Percentiles rank a stretch among this genome's conserved stretches.
phyloP scores from a whole-genome alignment of 1,284 basidiomycete genomes.

The Tausonia pullulans region DNA sequence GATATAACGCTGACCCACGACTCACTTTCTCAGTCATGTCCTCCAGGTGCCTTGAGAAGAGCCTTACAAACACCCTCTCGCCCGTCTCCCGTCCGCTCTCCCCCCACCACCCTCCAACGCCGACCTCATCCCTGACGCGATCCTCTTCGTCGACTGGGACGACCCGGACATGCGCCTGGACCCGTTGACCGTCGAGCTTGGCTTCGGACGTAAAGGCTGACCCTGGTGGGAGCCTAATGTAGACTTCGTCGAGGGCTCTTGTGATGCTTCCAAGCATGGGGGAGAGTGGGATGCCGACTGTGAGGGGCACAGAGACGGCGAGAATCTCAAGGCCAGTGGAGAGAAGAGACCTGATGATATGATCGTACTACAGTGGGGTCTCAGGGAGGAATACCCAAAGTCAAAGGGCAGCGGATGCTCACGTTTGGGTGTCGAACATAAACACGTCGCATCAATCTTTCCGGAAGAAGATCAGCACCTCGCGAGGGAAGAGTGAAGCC shows the following conservation, averaged over 20 bases:
- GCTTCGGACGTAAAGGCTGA: conserved; percentile 61
- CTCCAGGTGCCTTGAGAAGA: conserved; percentile 72
- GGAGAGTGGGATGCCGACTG: conserved; percentile 46
- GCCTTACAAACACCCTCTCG: conserved; percentile 43
- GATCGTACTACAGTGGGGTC: conserved; percentile 42
- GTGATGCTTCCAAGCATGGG: conserved; percentile 46
- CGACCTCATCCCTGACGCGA: conserved; percentile 21
- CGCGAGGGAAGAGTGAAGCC: not conserved
- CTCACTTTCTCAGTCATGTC: conserved; percentile 75
- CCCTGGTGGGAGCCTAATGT: conserved; percentile 48
- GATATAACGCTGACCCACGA: conserved; percentile 14
- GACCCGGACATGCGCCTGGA: conserved; percentile 61
- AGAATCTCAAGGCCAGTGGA: conserved; percentile 51
- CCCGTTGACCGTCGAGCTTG: conserved; percentile 80
- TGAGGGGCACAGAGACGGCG: conserved; percentile 54
- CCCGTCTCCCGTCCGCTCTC: conserved; percentile 22
- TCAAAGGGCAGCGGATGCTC: not conserved
- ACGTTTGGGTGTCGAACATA: conserved; percentile 76
- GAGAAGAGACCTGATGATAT: conserved; percentile 60
- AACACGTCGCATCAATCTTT: conserved; percentile 51
- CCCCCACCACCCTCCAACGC: conserved; percentile 31
- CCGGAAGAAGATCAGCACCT: not conserved
- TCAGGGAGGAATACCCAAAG: not conserved
- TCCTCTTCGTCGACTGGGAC: conserved; percentile 31
- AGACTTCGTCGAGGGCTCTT: conserved; percentile 72